A percentile compares a stretch with the other conserved stretches of the same genome.
Conservation (phyloP, 768 basidiomycete genomes). For the Naganishia antarctica region DNA sequence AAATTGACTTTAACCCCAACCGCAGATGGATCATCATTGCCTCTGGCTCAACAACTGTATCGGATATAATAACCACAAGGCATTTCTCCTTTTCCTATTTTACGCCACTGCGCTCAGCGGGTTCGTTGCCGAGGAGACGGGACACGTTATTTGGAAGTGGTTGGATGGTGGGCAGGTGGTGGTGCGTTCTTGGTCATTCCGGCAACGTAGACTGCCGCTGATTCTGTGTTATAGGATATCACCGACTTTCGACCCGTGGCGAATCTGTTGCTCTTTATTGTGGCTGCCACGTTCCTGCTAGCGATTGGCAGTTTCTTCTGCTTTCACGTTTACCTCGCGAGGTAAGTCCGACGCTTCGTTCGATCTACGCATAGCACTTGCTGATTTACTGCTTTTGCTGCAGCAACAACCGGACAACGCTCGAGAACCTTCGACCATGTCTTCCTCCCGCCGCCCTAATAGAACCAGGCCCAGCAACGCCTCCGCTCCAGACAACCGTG, state of each 20-base stretch:
- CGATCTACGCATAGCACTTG: too few species aligned
- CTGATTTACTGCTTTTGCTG: too few species aligned
- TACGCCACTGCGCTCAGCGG: slow-evolving; percentile 38
- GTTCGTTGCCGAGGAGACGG: slow-evolving; percentile 37
- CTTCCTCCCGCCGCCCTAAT: slow-evolving; percentile 13
- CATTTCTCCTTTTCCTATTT: slow-evolving; percentile 45
- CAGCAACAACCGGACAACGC: slow-evolving; percentile 15
- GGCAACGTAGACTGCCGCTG: background rate
- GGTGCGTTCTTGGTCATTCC: background rate
- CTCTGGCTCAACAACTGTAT: slow-evolving; percentile 45
- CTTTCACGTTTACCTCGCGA: slow-evolving; percentile 38
- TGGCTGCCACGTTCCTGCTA: slow-evolving; percentile 36
- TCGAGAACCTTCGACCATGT: slow-evolving; percentile 5
- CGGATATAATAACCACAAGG: slow-evolving; percentile 44
- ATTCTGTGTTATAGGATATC: background rate
- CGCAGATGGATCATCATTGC: slow-evolving; percentile 47
- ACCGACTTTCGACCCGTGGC: slow-evolving; percentile 36
- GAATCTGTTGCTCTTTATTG: slow-evolving; percentile 36
- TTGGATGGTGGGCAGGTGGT: slow-evolving; percentile 29
- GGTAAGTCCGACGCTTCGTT: background rate
- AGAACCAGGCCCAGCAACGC: background rate
- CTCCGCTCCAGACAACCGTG: background rate
- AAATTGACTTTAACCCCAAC: background rate
- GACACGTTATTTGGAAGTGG: slow-evolving; percentile 32
- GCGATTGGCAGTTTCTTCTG: slow-evolving; percentile 37